Evolutionary conservation across 257 asterid genomes (phyloP), one percentile per base, ranked within the genome.

Genomic region (Handroanthus guayacan): DNA sequence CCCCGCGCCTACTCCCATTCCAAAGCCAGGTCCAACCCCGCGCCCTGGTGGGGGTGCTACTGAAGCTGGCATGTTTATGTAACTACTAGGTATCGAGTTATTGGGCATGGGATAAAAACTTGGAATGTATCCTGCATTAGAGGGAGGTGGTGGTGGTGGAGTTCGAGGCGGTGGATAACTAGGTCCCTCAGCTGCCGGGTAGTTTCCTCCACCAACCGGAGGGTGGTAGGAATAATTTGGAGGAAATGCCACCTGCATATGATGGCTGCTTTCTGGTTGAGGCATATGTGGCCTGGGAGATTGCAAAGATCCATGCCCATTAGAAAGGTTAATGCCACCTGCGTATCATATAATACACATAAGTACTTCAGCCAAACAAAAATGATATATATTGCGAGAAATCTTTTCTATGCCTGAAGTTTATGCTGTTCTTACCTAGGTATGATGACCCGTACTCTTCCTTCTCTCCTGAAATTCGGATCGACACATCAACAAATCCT

Each of bases 401-500:
- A 43, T 7, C 5, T 17, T 45, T 68, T 5, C 31, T 25, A 55
- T 58, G 51, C 9, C 9, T 20, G 34, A 75, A 44, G 37, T 16
- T 51, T 31, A 47, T 47, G 65, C 8, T 20, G 73, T 71, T 62
- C 25, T 44, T 65, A 81, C 83, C 83, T 66, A 58, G 44, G 60
- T 39, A 73, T 11, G 78, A 79, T 11, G 93, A 85, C 72, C 81
- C 67, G 6, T 87, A 62, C 25, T 84, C 91, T 76, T 91, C 95
- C 47, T 81, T 83, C 68, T 90, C 91, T 62, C 86, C 83, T 6
- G 91, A 91, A 60, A 94, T 72, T 36, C 87, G 84, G 25, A 93
- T 85, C 0, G 97, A 91, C 70, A 91, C 78, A 69, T 92, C 98
- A 1, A 94, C 82, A 50, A 90, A 92, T 2, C 98, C 97, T 61